Base-by-base conservation (phyloP, 2,329 filamentous ascomycete species). In the Dactylonectria estremocensis region DNA sequence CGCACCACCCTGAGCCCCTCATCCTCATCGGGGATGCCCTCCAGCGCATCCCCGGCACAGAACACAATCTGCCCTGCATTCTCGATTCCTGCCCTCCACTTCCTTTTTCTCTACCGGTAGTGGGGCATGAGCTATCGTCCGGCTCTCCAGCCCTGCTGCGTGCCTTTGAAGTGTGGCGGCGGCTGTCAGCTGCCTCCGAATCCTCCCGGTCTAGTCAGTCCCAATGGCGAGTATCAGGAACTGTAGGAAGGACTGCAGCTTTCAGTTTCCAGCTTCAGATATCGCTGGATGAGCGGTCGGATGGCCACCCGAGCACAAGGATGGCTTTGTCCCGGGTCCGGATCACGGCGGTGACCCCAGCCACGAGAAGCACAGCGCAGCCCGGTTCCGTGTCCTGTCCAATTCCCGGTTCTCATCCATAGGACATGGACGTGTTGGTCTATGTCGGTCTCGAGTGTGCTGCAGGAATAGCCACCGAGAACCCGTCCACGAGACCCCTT, bases 391-490 rank as follows among this genome's bases (percentile, higher is more conserved):
- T 71, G 57, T 53, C 45, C 31, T 61, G 45, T n/a, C 48, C 24
- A 50, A 49, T 54, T 63, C 49, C 69, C 67, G 52, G 70, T 43
- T 53, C 56, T 72, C 65, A 59, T 52, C 57, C 53, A 58, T 52
- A 53, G 48, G 45, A 31, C 24, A 49, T 40, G 10, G 56, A n/a
- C 46, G 48, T 54, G 13, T 22, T 31, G 40, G 54, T 56, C 49
- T 61, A 24, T 60, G 45, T 62, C 60, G 55, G 72, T 67, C 69
- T 66, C 58, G 63, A 66, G 66, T 66, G 59, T 69, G 69, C 74
- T 76, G 74, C 74, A 75, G 74, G 72, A 74, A 76, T 72, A 66
- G 69, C 74, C 71, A 76, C 74, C 61, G 64, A 60, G 54, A 55
- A 61, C 49, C 64, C 48, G 70, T 67, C 69, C 75, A 77, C 72